A percentile compares a stretch with the other conserved stretches of the same genome.
phyloP scores from a whole-genome alignment of 495 filamentous ascomycete genomes.

The Penicillium salamii region DNA sequence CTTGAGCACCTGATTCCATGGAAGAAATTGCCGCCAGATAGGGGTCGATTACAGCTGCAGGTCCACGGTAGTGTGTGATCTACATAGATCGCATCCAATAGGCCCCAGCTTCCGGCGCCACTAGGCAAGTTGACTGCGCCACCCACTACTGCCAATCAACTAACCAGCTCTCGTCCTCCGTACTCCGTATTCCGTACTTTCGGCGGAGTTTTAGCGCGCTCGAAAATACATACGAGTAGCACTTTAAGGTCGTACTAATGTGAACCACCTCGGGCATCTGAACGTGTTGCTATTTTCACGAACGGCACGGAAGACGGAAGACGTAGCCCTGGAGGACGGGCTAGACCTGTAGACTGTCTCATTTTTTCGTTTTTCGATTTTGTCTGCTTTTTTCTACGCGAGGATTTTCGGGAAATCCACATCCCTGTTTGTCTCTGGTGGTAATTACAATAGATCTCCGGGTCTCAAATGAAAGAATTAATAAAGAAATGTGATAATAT shows the following conservation, averaged over 20 bases:
- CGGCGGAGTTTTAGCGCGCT: background rate
- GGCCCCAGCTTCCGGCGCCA: background rate
- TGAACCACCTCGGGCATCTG: too few relatives aligned
- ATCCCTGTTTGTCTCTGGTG: too few relatives aligned
- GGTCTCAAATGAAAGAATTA: background rate
- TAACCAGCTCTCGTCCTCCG: background rate
- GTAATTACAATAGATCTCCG: too few relatives aligned
- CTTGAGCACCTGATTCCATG: background rate
- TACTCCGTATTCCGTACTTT: too few relatives aligned
- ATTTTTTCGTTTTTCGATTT: background rate
- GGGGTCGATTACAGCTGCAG: background rate
- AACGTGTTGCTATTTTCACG: too few relatives aligned
- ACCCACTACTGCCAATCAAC: background rate
- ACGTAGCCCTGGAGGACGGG: too few relatives aligned
- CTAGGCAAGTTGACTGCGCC: slow-evolving; percentile 5
- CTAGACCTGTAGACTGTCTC: too few relatives aligned
- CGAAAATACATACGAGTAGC: too few relatives aligned
- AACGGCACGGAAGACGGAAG: too few relatives aligned
- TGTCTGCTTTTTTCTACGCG: background rate
- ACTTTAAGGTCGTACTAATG: too few relatives aligned
- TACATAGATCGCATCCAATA: slow-evolving; percentile 1
- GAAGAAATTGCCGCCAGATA: background rate
- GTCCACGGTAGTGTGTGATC: background rate
- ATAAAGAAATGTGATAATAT: slow-evolving; percentile 1
- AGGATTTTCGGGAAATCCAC: background rate